Evolutionary conservation across 768 basidiomycete genomes (phyloP).

Genomic region (Suillus ampliporus): DNA sequence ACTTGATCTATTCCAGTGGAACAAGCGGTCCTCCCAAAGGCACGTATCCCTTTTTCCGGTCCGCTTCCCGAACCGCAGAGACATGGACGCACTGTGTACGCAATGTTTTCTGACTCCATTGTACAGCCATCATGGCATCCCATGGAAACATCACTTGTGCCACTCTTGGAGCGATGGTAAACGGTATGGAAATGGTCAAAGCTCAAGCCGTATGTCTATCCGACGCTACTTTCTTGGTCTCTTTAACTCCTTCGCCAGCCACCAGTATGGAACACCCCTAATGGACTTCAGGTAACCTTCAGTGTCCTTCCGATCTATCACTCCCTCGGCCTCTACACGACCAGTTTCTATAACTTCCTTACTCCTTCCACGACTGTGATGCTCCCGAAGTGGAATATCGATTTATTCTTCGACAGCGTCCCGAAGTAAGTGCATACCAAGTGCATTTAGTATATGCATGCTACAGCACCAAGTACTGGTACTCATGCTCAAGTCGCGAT

Average conservation of each 20-base stretch:
- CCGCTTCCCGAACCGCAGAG: not conserved
- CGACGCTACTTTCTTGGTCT: slow-evolving; percentile 52
- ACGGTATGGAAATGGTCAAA: slow-evolving; percentile 30
- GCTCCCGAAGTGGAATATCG: slow-evolving; percentile 58
- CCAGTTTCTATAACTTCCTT: slow-evolving; percentile 51
- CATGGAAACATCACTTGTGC: slow-evolving; percentile 59
- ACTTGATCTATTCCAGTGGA: slow-evolving; percentile 72
- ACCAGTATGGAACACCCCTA: slow-evolving; percentile 41
- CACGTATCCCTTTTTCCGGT: slow-evolving; percentile 21
- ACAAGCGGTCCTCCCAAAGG: slow-evolving; percentile 75
- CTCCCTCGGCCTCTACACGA: slow-evolving; percentile 56
- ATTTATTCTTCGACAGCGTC: slow-evolving; percentile 52
- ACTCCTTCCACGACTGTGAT: slow-evolving; percentile 51
- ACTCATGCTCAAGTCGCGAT: not conserved
- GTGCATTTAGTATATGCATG: not conserved
- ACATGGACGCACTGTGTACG: not conserved
- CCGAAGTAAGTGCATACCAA: slow-evolving; percentile 49
- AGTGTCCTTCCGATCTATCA: slow-evolving; percentile 68
- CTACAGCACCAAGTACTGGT: not conserved
- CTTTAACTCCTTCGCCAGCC: slow-evolving; percentile 48
- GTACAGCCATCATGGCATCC: slow-evolving; percentile 63
- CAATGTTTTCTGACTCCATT: not conserved
- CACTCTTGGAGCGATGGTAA: slow-evolving; percentile 39
- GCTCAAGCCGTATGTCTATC: slow-evolving; percentile 47
- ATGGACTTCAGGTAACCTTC: slow-evolving; percentile 49